Evolutionary conservation across 495 filamentous ascomycete genomes (phyloP).

Genomic region (Xylaria nigripes): DNA sequence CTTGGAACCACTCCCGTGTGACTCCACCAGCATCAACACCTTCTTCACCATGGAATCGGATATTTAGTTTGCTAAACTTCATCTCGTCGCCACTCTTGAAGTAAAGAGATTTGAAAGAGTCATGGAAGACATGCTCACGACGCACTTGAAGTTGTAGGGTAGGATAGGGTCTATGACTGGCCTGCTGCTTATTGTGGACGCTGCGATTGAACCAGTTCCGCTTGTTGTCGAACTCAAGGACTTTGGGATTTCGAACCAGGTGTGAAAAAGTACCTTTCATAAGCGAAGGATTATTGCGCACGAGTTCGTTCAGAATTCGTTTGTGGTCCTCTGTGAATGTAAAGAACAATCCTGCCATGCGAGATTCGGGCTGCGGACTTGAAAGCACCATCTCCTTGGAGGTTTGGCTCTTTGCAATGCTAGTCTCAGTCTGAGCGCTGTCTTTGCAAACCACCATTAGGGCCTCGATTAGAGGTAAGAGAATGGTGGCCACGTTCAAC

Average conservation of each 20-base stretch:
- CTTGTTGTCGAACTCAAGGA: constrained; percentile 98
- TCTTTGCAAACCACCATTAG: constrained; percentile 99
- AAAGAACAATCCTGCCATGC: constrained; percentile 90
- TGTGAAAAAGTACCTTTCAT: constrained; percentile 97
- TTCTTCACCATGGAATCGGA: constrained; percentile 95
- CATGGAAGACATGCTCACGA: constrained; percentile 93
- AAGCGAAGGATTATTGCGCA: constrained; percentile 89
- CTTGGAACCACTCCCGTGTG: constrained; percentile 98
- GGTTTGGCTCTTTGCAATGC: constrained; percentile 40
- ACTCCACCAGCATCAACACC: constrained; percentile 97
- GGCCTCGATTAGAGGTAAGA: constrained; percentile 87
- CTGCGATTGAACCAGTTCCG: constrained; percentile 96
- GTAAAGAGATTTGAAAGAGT: constrained; percentile 93
- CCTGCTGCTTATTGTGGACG: constrained; percentile 70
- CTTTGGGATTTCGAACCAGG: constrained; percentile 96
- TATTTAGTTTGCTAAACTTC: constrained; percentile 96
- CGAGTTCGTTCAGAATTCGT: constrained; percentile 96
- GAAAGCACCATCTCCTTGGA: constrained; percentile 64
- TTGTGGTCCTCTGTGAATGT: constrained; percentile 97
- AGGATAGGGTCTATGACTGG: constrained; percentile 46
- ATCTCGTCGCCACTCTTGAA: constrained; percentile 93
- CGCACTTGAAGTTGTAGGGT: constrained; percentile 83
- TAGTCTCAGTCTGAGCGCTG: constrained; percentile 62
- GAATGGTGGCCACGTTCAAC: constrained; percentile 91
- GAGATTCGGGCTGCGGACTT: constrained; percentile 70